Evolutionary conservation across 345 rosid species (phyloP), one percentile per base, ranked within the genome.

Genomic region (Xanthoceras sorbifolium): DNA sequence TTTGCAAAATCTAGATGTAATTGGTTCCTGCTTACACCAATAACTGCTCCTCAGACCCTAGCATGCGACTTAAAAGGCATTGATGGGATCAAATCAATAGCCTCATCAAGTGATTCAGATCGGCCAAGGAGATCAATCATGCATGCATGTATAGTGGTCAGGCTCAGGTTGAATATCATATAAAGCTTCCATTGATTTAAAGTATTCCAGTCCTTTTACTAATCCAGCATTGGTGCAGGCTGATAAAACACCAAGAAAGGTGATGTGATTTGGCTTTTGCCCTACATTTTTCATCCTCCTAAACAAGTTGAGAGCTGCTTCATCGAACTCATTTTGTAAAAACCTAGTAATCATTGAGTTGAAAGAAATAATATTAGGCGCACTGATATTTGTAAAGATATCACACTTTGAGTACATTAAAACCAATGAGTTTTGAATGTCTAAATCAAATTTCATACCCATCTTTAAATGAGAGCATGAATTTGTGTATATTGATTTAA

Each of bases 21-120:
- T 77, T 86, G 78, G 55, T 78, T 84, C 72, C 70, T 87, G 85
- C 98, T 87, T 20, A 93, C 88, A 73, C 87, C 85, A 12, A 93
- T 91, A 54, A 92, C 87, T 74, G 94, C 92, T 71, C 97, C 98
- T 97, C 97, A 93, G 80, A 93, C 90, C 3, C 98, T 97, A 70
- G 89, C 67, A 75, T 89, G 92, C 20, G 88, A 86, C 82, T 84
- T 82, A 75, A 76, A 83, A 67, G 91, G 85, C 91, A 87, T 84
- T 2, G 93, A 84, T 26, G 68, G 70, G 60, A 93, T 85, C 67
- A 93, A 78, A 63, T 60, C 63, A 73, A 85, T 73, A 26, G 92
- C 94, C 78, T 93, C 92, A 78, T 88, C 86, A 15, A 93, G 82
- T 60, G 84, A 74, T 67, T 95, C 97, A 76, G 87, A 87, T 85